A percentile compares a stretch with the other conserved stretches of the same genome.
Conservation (phyloP, 129 eudicot genomes). For the Sambucus nigra region DNA sequence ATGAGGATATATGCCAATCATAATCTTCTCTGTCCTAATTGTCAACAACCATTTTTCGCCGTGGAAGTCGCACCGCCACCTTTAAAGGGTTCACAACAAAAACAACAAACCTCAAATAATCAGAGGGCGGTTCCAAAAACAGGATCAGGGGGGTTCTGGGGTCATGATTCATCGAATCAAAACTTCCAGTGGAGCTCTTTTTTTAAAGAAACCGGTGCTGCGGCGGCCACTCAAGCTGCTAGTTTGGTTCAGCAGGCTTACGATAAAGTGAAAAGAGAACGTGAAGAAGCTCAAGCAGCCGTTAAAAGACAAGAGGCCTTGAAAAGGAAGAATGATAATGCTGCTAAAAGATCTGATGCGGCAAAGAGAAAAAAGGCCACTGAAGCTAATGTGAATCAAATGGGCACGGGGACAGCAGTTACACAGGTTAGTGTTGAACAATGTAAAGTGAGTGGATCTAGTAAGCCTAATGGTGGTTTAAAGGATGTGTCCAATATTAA, state of each 20-base stretch:
- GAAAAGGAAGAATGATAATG: constrained; percentile 35
- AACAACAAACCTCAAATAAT: constrained; percentile 12
- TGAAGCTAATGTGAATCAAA: constrained; percentile 20
- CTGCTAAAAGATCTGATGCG: constrained; percentile 13
- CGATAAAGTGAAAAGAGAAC: constrained; percentile 69
- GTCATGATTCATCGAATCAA: constrained; percentile 7
- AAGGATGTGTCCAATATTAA: constrained; percentile 16
- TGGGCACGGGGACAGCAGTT: constrained; percentile 9
- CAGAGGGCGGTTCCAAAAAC: constrained; percentile 14
- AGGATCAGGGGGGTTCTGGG: constrained; percentile 5
- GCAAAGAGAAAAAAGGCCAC: constrained; percentile 28
- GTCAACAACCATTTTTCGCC: constrained; percentile 70
- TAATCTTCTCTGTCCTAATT: constrained; percentile 79
- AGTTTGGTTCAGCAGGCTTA: constrained; percentile 74
- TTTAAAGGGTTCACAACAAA: constrained; percentile 29
- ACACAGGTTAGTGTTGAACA: constrained; percentile 11
- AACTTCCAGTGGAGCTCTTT: constrained; percentile 66
- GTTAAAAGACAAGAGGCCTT: constrained; percentile 52
- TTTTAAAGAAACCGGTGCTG: constrained; percentile 28
- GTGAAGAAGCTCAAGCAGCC: constrained; percentile 77
- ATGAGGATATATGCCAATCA: constrained; percentile 62
- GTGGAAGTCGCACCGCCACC: constrained; percentile 54
- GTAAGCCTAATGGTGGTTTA: constrained; percentile 4
- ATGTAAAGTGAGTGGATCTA: constrained; percentile 7
- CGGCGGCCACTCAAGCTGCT: constrained; percentile 68